Evolutionary conservation across 2,329 filamentous ascomycete species (phyloP).

Genomic region (Neonectria ditissima): DNA sequence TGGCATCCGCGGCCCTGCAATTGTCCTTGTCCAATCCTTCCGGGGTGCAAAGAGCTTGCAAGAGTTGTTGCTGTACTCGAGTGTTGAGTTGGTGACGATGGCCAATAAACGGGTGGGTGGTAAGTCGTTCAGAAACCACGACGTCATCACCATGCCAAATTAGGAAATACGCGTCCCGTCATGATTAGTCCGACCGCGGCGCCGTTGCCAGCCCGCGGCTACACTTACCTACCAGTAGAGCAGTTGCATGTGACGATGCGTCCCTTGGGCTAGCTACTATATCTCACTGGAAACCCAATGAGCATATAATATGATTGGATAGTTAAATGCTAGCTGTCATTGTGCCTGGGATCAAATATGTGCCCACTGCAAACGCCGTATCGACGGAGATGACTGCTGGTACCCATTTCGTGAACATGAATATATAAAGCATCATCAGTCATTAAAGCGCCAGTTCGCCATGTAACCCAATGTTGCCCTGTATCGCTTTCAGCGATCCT

Average conservation of each 20-base stretch:
- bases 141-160: conserved; percentile 17
- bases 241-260: neutral
- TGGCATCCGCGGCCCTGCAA: conserved; percentile 21
- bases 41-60: neutral
- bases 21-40: neutral
- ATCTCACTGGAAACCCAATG: neutral
- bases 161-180: neutral
- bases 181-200: neutral
- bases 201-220: neutral
- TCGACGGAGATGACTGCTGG: too few relatives aligned
- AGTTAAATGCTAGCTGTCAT: neutral
- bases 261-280: neutral
- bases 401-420: neutral
- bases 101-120: neutral
- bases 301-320: neutral
- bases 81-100: neutral
- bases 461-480: neutral
- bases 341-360: neutral
- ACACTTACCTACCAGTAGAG: neutral
- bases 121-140: conserved; percentile 2
- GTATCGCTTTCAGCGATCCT: neutral
- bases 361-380: neutral
- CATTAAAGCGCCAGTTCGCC: neutral
- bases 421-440: neutral
- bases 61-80: neutral